Conservation (phyloP, 139 green algal genomes). For the Haematococcus sp. region DNA sequence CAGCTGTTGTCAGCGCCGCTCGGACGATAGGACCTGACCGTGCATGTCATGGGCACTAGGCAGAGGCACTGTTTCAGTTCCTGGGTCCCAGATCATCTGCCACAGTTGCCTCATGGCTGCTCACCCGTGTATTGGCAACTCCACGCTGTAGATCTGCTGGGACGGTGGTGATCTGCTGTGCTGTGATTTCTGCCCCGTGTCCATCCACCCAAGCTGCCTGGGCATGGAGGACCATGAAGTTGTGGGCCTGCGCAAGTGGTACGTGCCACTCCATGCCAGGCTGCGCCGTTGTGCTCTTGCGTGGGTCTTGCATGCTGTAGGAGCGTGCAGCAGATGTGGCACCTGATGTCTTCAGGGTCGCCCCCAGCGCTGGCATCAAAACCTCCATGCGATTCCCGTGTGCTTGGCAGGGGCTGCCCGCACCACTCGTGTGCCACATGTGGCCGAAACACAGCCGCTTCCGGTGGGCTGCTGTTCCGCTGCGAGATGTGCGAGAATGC, state of each 20-base stretch:
- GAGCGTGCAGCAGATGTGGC: too few relatives aligned
- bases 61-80: too few relatives aligned
- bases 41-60: too few relatives aligned
- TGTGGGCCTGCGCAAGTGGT: conserved; percentile 12
- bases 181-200: conserved; percentile 61
- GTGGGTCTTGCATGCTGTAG: too few relatives aligned
- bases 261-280: not conserved
- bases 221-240: conserved; percentile 26
- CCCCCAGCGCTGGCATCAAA: too few relatives aligned
- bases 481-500: conserved; percentile 48
- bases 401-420: conserved; percentile 51
- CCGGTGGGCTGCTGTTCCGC: conserved; percentile 62
- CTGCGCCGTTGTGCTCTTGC: not conserved
- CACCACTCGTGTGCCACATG: conserved; percentile 55
- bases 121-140: too few relatives aligned
- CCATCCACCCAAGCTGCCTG: conserved; percentile 62
- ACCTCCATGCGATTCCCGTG: too few relatives aligned
- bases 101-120: too few relatives aligned
- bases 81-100: too few relatives aligned
- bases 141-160: conserved; percentile 68
- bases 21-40: too few relatives aligned
- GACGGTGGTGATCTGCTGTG: conserved; percentile 67
- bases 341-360: too few relatives aligned
- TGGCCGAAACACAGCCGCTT: conserved; percentile 30
- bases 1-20: not conserved